phyloP scores from a whole-genome alignment of 768 basidiomycete species.

The Suillus variegatus region DNA sequence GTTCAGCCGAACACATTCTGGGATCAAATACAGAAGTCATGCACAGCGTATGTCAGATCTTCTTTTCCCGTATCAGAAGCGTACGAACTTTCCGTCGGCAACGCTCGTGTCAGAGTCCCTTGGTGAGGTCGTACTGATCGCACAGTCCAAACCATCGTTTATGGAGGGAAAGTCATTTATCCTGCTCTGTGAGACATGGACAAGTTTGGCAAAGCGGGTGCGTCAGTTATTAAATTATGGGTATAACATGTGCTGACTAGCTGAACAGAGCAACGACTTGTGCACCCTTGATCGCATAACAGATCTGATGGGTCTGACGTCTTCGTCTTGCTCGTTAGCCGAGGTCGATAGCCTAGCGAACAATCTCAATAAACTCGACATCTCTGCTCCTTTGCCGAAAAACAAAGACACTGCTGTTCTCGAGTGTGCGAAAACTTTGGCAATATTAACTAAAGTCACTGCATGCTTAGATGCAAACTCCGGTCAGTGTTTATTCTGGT shows the following conservation, averaged over 20 bases:
- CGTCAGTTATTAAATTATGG: slow-evolving; percentile 13
- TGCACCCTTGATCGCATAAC: slow-evolving; percentile 49
- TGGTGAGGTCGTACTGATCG: slow-evolving; percentile 42
- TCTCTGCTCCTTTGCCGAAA: background rate
- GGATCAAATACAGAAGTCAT: slow-evolving; percentile 63
- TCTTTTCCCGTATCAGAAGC: slow-evolving; percentile 16
- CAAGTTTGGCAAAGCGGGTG: slow-evolving; percentile 65
- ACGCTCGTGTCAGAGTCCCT: slow-evolving; percentile 44
- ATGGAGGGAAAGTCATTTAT: slow-evolving; percentile 54
- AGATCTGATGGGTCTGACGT: slow-evolving; percentile 33
- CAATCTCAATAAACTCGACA: slow-evolving; percentile 20
- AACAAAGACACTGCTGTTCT: slow-evolving; percentile 23
- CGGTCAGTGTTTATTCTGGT: background rate
- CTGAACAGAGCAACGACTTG: slow-evolving; percentile 48
- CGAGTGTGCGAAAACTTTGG: slow-evolving; percentile 43
- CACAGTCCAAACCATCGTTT: slow-evolving; percentile 44
- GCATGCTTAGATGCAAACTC: slow-evolving; percentile 31
- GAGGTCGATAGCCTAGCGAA: slow-evolving; percentile 21
- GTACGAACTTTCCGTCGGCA: slow-evolving; percentile 23
- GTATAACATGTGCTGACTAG: background rate
- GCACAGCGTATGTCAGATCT: slow-evolving; percentile 33
- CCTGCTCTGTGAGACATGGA: slow-evolving; percentile 73
- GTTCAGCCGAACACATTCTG: slow-evolving; percentile 60
- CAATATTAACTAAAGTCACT: slow-evolving; percentile 45
- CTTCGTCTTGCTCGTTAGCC: slow-evolving; percentile 6